Percentiles rank a stretch among this genome's conserved stretches.
phyloP scores from a whole-genome alignment of 768 basidiomycete species.

The Mycena vitilis region DNA sequence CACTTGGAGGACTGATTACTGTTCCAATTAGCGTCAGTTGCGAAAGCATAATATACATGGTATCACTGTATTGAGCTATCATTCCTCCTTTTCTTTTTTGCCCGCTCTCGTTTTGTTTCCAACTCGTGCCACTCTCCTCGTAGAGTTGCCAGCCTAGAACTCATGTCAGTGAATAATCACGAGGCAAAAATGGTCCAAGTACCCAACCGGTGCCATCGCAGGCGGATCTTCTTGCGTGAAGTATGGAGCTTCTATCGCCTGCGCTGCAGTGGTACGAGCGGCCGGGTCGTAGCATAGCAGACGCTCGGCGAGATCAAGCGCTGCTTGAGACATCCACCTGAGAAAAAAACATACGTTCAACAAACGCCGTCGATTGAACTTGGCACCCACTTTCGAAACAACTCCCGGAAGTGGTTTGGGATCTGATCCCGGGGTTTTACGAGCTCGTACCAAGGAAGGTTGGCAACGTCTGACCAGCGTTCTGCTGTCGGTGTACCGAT shows the following conservation, averaged over 20 bases:
- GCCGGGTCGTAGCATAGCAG: constrained; percentile 86
- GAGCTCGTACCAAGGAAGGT: constrained; percentile 98
- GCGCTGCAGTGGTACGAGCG: constrained; percentile 78
- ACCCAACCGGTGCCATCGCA: constrained; percentile 84
- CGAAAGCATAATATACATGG: constrained; percentile 36
- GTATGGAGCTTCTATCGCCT: constrained; percentile 87
- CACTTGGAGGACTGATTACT: constrained; percentile 19
- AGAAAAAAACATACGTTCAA: constrained; percentile 14
- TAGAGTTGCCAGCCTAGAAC: constrained; percentile 73
- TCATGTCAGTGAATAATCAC: constrained; percentile 11
- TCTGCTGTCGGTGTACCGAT: constrained; percentile 89
- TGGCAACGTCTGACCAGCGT: constrained; percentile 85
- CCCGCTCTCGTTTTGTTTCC: constrained; percentile 92
- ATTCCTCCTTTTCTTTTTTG: constrained; percentile 79
- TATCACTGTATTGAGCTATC: constrained; percentile 57
- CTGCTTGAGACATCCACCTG: constrained; percentile 90
- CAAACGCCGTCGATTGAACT: constrained; percentile 1
- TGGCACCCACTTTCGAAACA: constrained; percentile 81
- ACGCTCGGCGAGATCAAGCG: constrained; percentile 86
- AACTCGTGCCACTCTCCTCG: constrained; percentile 99
- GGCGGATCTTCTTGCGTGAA: constrained; percentile 84
- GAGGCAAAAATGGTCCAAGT: constrained; percentile 46
- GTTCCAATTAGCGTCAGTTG: constrained; percentile 29
- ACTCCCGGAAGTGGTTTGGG: constrained; percentile 80
- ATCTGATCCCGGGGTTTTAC: constrained; percentile 87